These are phyloP conservation scores for Ganoderma resinaceum DNA, from an alignment of 1,284 basidiomycete species.

Conservation along the genomic window DNA sequence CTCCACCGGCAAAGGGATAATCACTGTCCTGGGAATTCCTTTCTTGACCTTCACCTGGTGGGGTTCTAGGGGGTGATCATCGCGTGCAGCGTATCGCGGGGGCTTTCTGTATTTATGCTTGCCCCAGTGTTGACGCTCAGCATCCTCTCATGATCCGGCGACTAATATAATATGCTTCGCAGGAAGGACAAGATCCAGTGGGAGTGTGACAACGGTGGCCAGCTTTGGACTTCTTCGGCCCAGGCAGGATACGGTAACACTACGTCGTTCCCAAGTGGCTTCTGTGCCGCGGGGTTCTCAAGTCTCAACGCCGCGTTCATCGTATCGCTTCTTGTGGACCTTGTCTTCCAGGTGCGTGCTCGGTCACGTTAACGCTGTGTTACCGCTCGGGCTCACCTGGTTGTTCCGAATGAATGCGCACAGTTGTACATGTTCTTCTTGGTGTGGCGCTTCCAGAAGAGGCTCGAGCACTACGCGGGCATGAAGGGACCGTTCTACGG, in stretches of 20 bases:
- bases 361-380: slow-evolving; percentile 15
- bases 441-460: slow-evolving; percentile 74
- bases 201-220: slow-evolving; percentile 80
- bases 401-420: slow-evolving; percentile 20
- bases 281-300: slow-evolving; percentile 71
- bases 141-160: slow-evolving; percentile 22
- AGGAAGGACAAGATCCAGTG: slow-evolving; percentile 76
- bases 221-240: slow-evolving; percentile 65
- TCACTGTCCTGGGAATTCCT: no score
- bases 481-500: slow-evolving; percentile 70
- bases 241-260: slow-evolving; percentile 49
- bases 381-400: slow-evolving; percentile 23
- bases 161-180: slow-evolving; percentile 30
- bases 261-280: slow-evolving; percentile 58
- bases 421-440: slow-evolving; percentile 79
- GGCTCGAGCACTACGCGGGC: slow-evolving; percentile 67
- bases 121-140: background rate
- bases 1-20: background rate
- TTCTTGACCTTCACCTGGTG: background rate
- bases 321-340: slow-evolving; percentile 67
- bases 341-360: slow-evolving; percentile 66
- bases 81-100: background rate
- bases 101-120: slow-evolving; percentile 4
- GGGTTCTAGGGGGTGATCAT: background rate
- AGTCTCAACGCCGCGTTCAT: slow-evolving; percentile 75